Evolutionary conservation across 2,329 filamentous ascomycete species (phyloP).

Genomic region (Grosmannia penicillata): DNA sequence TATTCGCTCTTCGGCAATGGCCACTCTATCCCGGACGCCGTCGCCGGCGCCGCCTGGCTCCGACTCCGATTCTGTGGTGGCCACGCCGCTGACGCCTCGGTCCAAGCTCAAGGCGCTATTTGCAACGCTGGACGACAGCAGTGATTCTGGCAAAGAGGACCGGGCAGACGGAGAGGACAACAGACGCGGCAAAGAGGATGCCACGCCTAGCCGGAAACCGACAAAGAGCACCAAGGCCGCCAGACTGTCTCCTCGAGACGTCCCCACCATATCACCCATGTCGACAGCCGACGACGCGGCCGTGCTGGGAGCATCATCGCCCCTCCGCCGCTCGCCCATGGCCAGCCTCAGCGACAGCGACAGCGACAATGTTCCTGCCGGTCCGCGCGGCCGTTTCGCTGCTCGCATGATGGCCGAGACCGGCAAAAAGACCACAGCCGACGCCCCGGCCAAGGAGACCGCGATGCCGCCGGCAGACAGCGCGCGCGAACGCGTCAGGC

Average conservation of each 20-base stretch:
- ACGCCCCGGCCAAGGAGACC: constrained; percentile 11
- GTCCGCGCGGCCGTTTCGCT: constrained; percentile 49
- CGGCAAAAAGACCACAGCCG: neutral
- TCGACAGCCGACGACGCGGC: neutral
- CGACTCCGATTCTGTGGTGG: constrained; percentile 23
- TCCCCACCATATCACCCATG: neutral
- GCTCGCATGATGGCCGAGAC: constrained; percentile 39
- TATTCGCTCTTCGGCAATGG: constrained; percentile 5
- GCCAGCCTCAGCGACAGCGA: constrained; percentile 24
- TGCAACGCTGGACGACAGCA: constrained; percentile 7
- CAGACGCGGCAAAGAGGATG: neutral
- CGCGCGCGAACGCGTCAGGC: constrained; percentile 27
- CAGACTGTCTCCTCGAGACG: neutral
- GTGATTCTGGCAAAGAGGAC: constrained; percentile 4
- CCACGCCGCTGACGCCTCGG: constrained; percentile 33
- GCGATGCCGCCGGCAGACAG: constrained; percentile 15
- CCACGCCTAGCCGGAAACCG: neutral
- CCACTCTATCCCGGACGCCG: constrained; percentile 9
- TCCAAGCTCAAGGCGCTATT: constrained; percentile 39
- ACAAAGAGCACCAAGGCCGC: neutral
- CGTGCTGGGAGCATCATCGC: neutral
- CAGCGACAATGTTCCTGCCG: constrained; percentile 21
- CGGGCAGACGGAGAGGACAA: neutral
- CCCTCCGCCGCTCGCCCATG: constrained; percentile 6
- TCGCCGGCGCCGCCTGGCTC: constrained; percentile 26